Conservation (phyloP, 1,284 basidiomycete species). For the Golubevia pallescens region DNA sequence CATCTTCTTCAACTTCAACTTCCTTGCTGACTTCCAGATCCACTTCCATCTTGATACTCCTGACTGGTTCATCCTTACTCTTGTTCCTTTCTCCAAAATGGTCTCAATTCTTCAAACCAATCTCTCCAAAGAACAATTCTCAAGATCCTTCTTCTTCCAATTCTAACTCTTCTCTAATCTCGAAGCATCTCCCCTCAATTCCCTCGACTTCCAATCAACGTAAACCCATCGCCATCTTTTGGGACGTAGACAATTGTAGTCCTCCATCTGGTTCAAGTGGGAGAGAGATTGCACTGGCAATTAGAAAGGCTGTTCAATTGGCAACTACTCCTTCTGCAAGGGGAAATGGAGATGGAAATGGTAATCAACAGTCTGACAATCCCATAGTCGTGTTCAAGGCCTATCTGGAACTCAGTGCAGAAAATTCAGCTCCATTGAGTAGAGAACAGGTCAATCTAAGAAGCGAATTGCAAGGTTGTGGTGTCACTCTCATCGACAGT, state of each 20-base stretch:
- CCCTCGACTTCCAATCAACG: not conserved
- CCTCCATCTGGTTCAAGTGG: slow-evolving; percentile 49
- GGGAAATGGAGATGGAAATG: not conserved
- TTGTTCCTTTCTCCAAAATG: no score
- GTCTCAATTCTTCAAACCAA: no score
- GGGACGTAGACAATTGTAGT: slow-evolving; percentile 52
- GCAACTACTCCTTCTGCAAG: slow-evolving; percentile 7
- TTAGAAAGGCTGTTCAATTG: slow-evolving; percentile 33
- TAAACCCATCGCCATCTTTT: slow-evolving; percentile 44
- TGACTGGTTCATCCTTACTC: no score
- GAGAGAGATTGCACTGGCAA: slow-evolving; percentile 30
- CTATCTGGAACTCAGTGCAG: slow-evolving; percentile 43
- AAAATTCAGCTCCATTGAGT: slow-evolving; percentile 22
- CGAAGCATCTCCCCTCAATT: not conserved
- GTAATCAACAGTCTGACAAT: slow-evolving; percentile 11
- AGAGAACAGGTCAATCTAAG: slow-evolving; percentile 34
- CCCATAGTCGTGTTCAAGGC: slow-evolving; percentile 54
- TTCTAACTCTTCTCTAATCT: no score
- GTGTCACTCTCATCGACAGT: slow-evolving; percentile 50
- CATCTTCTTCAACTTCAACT: no score
- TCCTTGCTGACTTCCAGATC: no score
- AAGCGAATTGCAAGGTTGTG: slow-evolving; percentile 52
- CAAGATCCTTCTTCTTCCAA: no score
- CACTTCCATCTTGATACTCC: no score
- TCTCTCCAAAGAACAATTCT: no score